Conservation (phyloP, 2,329 filamentous ascomycete genomes). For the Clonostachys rosea region DNA sequence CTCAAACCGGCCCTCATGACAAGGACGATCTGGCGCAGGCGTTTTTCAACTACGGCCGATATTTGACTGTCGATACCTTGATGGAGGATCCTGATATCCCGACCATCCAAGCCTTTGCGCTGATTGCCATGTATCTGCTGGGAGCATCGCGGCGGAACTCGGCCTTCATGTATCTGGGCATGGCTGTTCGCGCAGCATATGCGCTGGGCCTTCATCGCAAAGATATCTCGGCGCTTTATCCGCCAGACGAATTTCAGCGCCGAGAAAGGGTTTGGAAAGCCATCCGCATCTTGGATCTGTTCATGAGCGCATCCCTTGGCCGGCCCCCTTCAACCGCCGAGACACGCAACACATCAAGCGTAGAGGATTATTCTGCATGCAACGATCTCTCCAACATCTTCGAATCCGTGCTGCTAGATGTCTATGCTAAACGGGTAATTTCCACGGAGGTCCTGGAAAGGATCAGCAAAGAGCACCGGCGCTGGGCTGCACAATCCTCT, state of each 20-base stretch:
- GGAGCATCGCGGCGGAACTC: conserved; percentile 25
- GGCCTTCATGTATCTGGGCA: conserved; percentile 29
- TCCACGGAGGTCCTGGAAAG: no score
- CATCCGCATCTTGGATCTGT: conserved; percentile 15
- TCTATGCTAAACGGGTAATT: conserved; percentile 19
- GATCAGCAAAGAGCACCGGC: no score
- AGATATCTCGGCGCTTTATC: conserved; percentile 18
- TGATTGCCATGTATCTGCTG: conserved; percentile 29
- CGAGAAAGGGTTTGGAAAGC: conserved; percentile 19
- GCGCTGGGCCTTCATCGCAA: conserved; percentile 21
- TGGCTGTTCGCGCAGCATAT: conserved; percentile 28
- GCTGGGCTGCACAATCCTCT: no score
- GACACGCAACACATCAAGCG: conserved; percentile 2
- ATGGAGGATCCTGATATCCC: conserved; percentile 26
- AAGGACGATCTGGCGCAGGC: conserved; percentile 22
- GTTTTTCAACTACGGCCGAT: conserved; percentile 26
- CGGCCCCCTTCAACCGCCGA: conserved; percentile 2
- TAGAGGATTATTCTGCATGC: conserved; percentile 14
- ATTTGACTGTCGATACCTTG: conserved; percentile 20
- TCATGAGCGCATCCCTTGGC: conserved; percentile 15
- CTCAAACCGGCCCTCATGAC: conserved; percentile 19
- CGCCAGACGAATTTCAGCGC: conserved; percentile 10
- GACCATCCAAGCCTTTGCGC: conserved; percentile 22
- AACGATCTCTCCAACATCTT: conserved; percentile 28
- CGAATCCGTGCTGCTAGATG: conserved; percentile 24